Conservation (phyloP, 148 eudicot species). For the Rhododendron simsii region DNA sequence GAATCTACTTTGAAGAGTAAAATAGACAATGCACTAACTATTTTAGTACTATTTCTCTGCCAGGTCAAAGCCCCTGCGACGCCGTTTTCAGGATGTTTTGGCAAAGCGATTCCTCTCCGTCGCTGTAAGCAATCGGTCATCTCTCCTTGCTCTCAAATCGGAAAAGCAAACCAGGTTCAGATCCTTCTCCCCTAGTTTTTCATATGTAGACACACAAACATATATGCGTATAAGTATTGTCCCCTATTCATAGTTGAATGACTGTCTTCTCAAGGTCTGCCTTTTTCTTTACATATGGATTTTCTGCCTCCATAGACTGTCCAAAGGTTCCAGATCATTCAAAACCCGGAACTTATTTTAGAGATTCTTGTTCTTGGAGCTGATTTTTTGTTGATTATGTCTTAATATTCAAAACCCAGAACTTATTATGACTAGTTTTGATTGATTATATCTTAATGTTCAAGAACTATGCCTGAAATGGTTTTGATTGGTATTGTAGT, state of each 20-base stretch:
- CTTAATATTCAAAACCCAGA: background rate
- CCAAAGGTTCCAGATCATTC: background rate
- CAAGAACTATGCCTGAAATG: background rate
- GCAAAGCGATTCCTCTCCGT: background rate
- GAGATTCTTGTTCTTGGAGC: background rate
- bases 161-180: background rate
- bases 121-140: background rate
- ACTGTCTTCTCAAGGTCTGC: background rate
- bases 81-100: background rate
- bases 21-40: too few species aligned
- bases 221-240: background rate
- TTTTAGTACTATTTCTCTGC: too few species aligned
- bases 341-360: background rate
- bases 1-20: too few species aligned
- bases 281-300: background rate
- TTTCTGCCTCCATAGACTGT: background rate
- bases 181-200: background rate
- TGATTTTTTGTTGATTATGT: background rate
- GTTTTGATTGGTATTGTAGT: background rate
- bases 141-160: background rate
- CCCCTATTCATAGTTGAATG: background rate
- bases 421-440: background rate
- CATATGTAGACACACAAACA: background rate
- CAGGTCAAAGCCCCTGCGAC: background rate
- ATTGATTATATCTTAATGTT: background rate